Conservation (phyloP, 495 filamentous ascomycete species). For the Chlorociboria aeruginascens region DNA sequence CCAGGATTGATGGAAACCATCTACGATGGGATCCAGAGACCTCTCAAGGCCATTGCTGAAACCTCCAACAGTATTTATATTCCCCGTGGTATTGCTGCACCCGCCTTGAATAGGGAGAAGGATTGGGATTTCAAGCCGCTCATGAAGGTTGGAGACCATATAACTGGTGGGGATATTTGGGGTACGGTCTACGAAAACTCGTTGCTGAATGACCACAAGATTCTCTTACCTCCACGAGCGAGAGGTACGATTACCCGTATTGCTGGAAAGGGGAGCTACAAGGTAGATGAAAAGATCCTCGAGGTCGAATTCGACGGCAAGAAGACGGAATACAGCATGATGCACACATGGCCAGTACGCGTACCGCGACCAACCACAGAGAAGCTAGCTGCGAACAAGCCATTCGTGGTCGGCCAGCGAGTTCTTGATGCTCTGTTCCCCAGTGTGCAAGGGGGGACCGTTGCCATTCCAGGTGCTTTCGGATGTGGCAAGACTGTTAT, state of each 20-base stretch:
- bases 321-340: constrained; percentile 87
- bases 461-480: constrained; percentile 96
- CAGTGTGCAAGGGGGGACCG: constrained; percentile 91
- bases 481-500: constrained; percentile 99
- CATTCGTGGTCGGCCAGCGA: constrained; percentile 92
- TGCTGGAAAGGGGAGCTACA: constrained; percentile 80
- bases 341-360: constrained; percentile 99
- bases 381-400: constrained; percentile 74
- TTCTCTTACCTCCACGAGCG: constrained; percentile 84
- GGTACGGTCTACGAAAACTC: constrained; percentile 94
- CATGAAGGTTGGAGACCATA: constrained; percentile 89
- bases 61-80: constrained; percentile 85
- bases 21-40: constrained; percentile 97
- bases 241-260: constrained; percentile 86
- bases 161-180: constrained; percentile 91
- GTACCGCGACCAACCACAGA: constrained; percentile 84
- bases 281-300: constrained; percentile 85
- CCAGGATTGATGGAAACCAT: constrained; percentile 98
- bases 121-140: constrained; percentile 93
- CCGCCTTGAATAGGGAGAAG: constrained; percentile 74
- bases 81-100: constrained; percentile 83
- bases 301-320: constrained; percentile 96
- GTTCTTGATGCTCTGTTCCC: constrained; percentile 98
- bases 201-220: constrained; percentile 87
- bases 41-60: constrained; percentile 71